A percentile compares a stretch with the other conserved stretches of the same genome.
phyloP scores from a whole-genome alignment of 441 rosid species.

The Geranium incanum region DNA sequence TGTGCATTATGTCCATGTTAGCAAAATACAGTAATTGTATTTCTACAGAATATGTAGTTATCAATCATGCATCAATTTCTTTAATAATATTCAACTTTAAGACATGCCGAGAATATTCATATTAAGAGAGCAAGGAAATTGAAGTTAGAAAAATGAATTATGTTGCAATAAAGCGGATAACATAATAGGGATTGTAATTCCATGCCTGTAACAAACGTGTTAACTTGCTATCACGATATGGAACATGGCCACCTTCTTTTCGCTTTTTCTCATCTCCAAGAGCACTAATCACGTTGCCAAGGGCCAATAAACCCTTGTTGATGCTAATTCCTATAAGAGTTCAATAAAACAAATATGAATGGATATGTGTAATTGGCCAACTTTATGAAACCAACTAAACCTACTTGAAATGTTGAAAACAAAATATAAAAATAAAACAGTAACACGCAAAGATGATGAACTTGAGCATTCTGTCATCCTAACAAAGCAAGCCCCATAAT shows the following conservation, averaged over 20 bases:
- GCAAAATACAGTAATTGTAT: neutral
- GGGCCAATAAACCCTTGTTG: conserved; percentile 86
- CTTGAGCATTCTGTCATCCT: neutral
- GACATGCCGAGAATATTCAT: neutral
- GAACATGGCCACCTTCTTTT: conserved; percentile 94
- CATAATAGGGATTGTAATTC: neutral
- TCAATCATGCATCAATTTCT: neutral
- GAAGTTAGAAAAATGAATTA: neutral
- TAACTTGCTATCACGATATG: conserved; percentile 97
- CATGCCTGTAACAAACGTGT: conserved; percentile 86
- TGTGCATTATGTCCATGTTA: neutral
- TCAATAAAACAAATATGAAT: conserved; percentile 6
- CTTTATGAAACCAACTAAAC: neutral
- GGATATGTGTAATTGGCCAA: neutral
- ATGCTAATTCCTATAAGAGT: conserved; percentile 66
- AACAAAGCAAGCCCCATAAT: neutral
- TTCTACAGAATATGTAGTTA: neutral
- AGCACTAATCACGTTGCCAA: conserved; percentile 95
- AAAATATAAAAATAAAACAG: conserved; percentile 8
- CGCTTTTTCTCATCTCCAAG: conserved; percentile 91
- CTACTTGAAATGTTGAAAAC: neutral
- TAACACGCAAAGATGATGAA: neutral
- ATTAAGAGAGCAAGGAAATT: neutral
- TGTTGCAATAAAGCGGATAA: neutral
- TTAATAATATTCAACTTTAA: neutral